These are phyloP conservation scores for Fusarium hostae DNA, from an alignment of 2,329 filamentous ascomycete species.

Conservation along the genomic window DNA sequence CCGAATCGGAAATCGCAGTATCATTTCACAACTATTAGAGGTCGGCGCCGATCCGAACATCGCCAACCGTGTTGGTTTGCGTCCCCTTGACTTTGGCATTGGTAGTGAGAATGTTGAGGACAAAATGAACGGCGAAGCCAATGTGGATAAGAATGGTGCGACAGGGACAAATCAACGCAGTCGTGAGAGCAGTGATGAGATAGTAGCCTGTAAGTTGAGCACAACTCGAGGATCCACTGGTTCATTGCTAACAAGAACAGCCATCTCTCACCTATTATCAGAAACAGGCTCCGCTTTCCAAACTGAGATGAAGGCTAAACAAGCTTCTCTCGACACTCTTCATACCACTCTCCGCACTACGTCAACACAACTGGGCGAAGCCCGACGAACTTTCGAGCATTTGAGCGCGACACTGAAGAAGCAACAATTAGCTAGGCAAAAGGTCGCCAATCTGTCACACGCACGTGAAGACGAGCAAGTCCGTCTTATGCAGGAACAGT, in stretches of 20 bases:
- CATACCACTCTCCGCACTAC: slow-evolving; percentile 84
- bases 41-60: slow-evolving; percentile 95
- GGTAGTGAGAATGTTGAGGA: slow-evolving; percentile 70
- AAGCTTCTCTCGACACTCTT: slow-evolving; percentile 82
- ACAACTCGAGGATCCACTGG: not conserved
- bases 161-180: slow-evolving; percentile 64
- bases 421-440: slow-evolving; percentile 74
- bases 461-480: slow-evolving; percentile 77
- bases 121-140: slow-evolving; percentile 55
- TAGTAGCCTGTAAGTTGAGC: slow-evolving; percentile 75
- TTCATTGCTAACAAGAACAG: slow-evolving; percentile 51
- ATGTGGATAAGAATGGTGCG: slow-evolving; percentile 57
- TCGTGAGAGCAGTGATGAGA: slow-evolving; percentile 80
- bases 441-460: slow-evolving; percentile 80
- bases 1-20: slow-evolving; percentile 90
- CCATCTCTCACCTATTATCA: slow-evolving; percentile 84
- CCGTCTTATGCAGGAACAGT: slow-evolving; percentile 56
- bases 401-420: slow-evolving; percentile 73
- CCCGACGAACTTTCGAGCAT: slow-evolving; percentile 77
- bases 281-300: slow-evolving; percentile 84
- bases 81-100: slow-evolving; percentile 94
- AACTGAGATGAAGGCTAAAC: slow-evolving; percentile 83
- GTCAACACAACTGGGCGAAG: slow-evolving; percentile 80
- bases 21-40: slow-evolving; percentile 96
- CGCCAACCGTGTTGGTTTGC: slow-evolving; percentile 86